Percentiles rank a stretch among this genome's conserved stretches.
Evolutionary conservation across 306 rosid species (phyloP).

Genomic region (Acacia crassicarpa): DNA sequence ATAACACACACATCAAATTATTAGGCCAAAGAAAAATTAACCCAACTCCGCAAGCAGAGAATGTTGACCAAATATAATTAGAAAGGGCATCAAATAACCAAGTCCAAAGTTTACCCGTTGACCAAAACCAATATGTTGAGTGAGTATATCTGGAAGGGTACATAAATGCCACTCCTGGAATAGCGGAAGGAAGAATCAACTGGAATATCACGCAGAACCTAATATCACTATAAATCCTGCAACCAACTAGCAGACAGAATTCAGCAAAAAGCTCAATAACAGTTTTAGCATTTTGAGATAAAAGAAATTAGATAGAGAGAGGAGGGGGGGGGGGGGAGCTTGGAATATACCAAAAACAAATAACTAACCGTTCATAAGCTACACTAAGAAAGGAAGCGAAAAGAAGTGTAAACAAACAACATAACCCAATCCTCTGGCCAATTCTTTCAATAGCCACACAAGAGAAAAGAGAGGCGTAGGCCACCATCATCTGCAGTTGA

Average conservation of each 20-base stretch:
- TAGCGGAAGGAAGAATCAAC: conserved; percentile 53
- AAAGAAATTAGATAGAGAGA: conserved; percentile 10
- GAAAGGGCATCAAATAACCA: conserved; percentile 10
- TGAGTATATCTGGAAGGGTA: conserved; percentile 60
- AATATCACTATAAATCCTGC: conserved; percentile 56
- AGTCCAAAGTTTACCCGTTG: conserved; percentile 44
- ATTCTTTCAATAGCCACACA: conserved; percentile 59
- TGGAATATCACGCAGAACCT: conserved; percentile 61
- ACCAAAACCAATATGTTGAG: conserved; percentile 65
- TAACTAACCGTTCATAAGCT: conserved; percentile 51
- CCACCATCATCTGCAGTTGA: conserved; percentile 66
- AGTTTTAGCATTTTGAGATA: conserved; percentile 14
- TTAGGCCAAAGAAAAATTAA: not conserved
- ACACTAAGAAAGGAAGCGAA: conserved; percentile 43
- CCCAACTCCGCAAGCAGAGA: not conserved
- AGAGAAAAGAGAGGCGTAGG: conserved; percentile 58
- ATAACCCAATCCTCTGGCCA: conserved; percentile 50
- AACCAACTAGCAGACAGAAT: conserved; percentile 43
- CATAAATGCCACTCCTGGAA: conserved; percentile 44
- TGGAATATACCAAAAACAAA: not conserved
- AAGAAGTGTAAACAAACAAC: conserved; percentile 46
- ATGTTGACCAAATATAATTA: not conserved
- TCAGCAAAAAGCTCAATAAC: conserved; percentile 39
- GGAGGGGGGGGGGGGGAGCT: conserved; percentile 1
- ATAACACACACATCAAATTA: not conserved